Evolutionary conservation across 768 basidiomycete species (phyloP).

Genomic region (Lanmaoa pseudosensibilis): DNA sequence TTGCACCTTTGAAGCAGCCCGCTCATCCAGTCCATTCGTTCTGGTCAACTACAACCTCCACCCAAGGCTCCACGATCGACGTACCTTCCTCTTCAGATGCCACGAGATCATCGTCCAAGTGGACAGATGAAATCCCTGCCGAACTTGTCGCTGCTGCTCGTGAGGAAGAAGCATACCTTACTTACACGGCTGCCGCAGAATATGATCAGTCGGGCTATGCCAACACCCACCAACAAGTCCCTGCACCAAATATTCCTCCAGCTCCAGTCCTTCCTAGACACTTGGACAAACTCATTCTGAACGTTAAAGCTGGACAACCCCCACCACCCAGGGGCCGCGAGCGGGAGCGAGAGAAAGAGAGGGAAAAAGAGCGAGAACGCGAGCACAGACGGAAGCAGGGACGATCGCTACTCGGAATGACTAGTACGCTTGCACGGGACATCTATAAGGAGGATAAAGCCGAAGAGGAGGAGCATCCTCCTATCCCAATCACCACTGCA

Average conservation of each 20-base stretch:
- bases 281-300: slow-evolving; percentile 92
- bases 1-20: slow-evolving; percentile 29
- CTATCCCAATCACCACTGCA: slow-evolving; percentile 39
- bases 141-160: slow-evolving; percentile 77
- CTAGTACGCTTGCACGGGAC: slow-evolving; percentile 34
- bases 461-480: slow-evolving; percentile 22
- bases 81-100: slow-evolving; percentile 26
- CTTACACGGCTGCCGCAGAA: slow-evolving; percentile 31
- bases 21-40: slow-evolving; percentile 39
- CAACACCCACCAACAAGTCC: slow-evolving; percentile 42
- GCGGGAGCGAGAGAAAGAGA: slow-evolving; percentile 37
- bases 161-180: slow-evolving; percentile 80
- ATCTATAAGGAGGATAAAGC: slow-evolving; percentile 24
- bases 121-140: slow-evolving; percentile 79
- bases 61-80: slow-evolving; percentile 32
- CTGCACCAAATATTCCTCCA: slow-evolving; percentile 79
- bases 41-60: slow-evolving; percentile 42
- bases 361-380: slow-evolving; percentile 36
- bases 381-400: slow-evolving; percentile 33
- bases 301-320: slow-evolving; percentile 41
- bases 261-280: slow-evolving; percentile 89
- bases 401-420: slow-evolving; percentile 37
- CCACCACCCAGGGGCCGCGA: slow-evolving; percentile 35
- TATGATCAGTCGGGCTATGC: slow-evolving; percentile 34
- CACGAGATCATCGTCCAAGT: slow-evolving; percentile 41